Conservation (phyloP, 2,329 filamentous ascomycete genomes). For the Trichoderma sp. region DNA sequence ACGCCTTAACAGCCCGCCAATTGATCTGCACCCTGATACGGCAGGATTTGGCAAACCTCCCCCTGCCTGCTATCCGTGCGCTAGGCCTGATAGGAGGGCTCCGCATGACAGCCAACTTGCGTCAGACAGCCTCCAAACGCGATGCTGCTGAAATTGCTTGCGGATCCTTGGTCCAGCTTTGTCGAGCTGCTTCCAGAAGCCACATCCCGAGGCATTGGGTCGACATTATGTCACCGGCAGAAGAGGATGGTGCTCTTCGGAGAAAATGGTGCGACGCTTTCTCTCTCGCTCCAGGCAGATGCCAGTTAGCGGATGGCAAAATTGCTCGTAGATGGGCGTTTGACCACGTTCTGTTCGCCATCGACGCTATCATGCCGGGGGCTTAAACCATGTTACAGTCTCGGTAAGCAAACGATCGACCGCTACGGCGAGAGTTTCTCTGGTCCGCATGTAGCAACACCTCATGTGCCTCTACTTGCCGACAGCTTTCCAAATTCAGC, state of each 20-base stretch:
- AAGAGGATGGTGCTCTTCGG: not conserved
- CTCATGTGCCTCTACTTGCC: not conserved
- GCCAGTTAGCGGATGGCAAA: not conserved
- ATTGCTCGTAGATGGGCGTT: not conserved
- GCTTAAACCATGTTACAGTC: not conserved
- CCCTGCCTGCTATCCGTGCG: slow-evolving; percentile 8
- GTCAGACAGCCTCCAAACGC: not conserved
- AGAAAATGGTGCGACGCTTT: not conserved
- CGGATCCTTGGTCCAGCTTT: not conserved
- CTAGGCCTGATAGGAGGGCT: slow-evolving; percentile 1
- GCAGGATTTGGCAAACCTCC: not conserved
- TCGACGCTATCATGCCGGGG: not conserved
- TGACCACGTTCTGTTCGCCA: not conserved
- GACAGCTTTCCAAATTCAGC: not conserved
- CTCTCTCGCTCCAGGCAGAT: not conserved
- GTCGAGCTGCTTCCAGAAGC: not conserved
- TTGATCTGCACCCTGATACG: not conserved
- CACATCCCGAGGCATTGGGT: slow-evolving; percentile 10
- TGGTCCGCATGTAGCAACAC: not conserved
- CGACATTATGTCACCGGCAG: slow-evolving; percentile 1
- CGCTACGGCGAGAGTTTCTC: not conserved
- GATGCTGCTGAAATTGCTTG: not conserved
- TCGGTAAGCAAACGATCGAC: not conserved
- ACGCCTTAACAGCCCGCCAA: slow-evolving; percentile 10
- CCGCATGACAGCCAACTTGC: slow-evolving; percentile 1